phyloP scores from a whole-genome alignment of 1,139 yeast species.

The Debaryomyces subglobosus region DNA sequence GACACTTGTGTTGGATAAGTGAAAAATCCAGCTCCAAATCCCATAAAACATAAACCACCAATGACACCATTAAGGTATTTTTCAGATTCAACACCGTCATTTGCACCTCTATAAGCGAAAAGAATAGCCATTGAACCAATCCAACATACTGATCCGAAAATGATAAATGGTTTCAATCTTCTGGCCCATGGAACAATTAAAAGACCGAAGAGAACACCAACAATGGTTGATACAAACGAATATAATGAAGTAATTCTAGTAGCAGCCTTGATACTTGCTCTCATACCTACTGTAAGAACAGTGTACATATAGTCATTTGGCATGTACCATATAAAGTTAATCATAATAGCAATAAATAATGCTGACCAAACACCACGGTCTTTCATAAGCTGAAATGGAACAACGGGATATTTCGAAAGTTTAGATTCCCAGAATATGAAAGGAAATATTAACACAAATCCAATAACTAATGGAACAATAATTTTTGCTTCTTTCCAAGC shows the following conservation, averaged over 20 bases:
- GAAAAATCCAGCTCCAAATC: slow-evolving; percentile 74
- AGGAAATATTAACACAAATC: slow-evolving; percentile 57
- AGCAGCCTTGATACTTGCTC: slow-evolving; percentile 61
- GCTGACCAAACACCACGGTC: slow-evolving; percentile 67
- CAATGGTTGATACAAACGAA: slow-evolving; percentile 65
- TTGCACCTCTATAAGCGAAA: slow-evolving; percentile 58
- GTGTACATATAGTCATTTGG: slow-evolving; percentile 71
- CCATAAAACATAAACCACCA: slow-evolving; percentile 66
- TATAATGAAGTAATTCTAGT: slow-evolving; percentile 65
- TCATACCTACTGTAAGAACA: slow-evolving; percentile 62
- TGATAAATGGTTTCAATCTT: slow-evolving; percentile 61
- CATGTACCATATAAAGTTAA: slow-evolving; percentile 66
- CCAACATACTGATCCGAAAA: slow-evolving; percentile 57
- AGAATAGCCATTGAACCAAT: slow-evolving; percentile 61
- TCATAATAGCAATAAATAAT: slow-evolving; percentile 51
- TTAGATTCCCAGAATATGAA: slow-evolving; percentile 58
- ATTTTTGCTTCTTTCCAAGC: slow-evolving; percentile 18
- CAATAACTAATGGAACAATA: slow-evolving; percentile 68
- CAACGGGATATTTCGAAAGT: slow-evolving; percentile 56
- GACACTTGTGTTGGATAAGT: slow-evolving; percentile 70
- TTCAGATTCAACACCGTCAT: slow-evolving; percentile 35
- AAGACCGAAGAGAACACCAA: slow-evolving; percentile 59
- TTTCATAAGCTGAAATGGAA: slow-evolving; percentile 57
- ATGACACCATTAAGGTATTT: slow-evolving; percentile 54
- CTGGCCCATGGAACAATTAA: slow-evolving; percentile 52